phyloP scores from a whole-genome alignment of 257 asterid genomes.

The Solanum rostratum region DNA sequence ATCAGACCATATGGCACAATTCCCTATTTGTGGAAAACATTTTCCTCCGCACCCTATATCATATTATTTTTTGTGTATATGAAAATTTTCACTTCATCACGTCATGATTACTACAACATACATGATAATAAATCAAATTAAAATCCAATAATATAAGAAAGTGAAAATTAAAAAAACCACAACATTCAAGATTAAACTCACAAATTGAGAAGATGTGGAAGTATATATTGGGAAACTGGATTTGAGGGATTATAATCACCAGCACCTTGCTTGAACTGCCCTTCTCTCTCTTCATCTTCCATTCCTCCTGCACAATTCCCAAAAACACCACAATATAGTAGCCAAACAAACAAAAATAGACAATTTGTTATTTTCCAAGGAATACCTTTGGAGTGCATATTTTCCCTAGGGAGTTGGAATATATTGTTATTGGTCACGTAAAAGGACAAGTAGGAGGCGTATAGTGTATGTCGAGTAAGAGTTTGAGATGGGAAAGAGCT shows the following conservation, averaged over 20 bases:
- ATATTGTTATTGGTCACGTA: background rate
- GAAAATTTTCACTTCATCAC: background rate
- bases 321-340: background rate
- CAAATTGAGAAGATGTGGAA: slow-evolving; percentile 76
- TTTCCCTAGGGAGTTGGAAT: slow-evolving; percentile 23
- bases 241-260: slow-evolving; percentile 17
- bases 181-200: background rate
- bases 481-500: background rate
- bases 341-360: background rate
- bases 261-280: slow-evolving; percentile 18
- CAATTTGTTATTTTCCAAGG: background rate
- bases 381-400: slow-evolving; percentile 22
- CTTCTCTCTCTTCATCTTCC: slow-evolving; percentile 31
- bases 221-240: slow-evolving; percentile 23
- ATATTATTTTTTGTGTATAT: fast-evolving
- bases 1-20: too few relatives aligned
- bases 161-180: background rate
- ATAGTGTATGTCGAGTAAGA: background rate
- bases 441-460: background rate
- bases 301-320: slow-evolving; percentile 6
- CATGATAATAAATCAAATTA: background rate
- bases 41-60: too few relatives aligned
- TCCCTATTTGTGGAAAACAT: too few relatives aligned
- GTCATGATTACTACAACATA: background rate
- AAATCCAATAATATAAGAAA: background rate